Evolutionary conservation across 1,284 basidiomycete species (phyloP), one percentile per base, ranked within the genome.

Genomic region (Ganoderma sinense): DNA sequence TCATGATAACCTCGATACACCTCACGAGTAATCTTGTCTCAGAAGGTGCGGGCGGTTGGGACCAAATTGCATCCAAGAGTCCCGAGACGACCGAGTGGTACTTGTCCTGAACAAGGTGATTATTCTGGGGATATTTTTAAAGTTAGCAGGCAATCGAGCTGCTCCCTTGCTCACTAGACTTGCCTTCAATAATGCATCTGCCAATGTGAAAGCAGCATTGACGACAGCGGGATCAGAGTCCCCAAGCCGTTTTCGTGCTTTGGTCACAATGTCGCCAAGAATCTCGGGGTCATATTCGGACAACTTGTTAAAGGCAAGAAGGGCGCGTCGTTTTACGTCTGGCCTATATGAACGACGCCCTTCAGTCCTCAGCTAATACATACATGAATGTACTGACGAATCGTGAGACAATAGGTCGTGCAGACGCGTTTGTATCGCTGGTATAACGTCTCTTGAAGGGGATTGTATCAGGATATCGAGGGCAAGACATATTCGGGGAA

Each of bases 391-490:
- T 33, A 59, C 92, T 89, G 85, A 94, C 93, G 90, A 91, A 75
- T 86, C 85, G 76, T 94, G 90, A 53, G 87, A 87, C 23, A 94
- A 81, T 23, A 94, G 82, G 67, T 88, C 84, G 55, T 87, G 83
- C 11, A 95, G 79, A 64, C 88, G 89, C n/a, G 84, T 80, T 75
- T 91, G 89, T 11, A 94, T 84, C 2, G 93, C 93, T 16, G 93
- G 92, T 65, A 93, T 85, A 53, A 91, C 84, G 71, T 93, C 89
- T 74, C 87, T 85, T 13, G 84, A 89, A 11, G 89, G 86, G 16
- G 83, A 85, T 36, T 85, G 81, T 65, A 90, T 88, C 56, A 94
- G 82, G 62, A 85, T 86, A 74, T 94, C 90, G 55, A 94, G 81
- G 14, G 92, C 92, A n/a, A 94, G 84, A 71, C 88, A 91, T 68